Conservation (phyloP, 345 rosid species). For the Acer negundo region DNA sequence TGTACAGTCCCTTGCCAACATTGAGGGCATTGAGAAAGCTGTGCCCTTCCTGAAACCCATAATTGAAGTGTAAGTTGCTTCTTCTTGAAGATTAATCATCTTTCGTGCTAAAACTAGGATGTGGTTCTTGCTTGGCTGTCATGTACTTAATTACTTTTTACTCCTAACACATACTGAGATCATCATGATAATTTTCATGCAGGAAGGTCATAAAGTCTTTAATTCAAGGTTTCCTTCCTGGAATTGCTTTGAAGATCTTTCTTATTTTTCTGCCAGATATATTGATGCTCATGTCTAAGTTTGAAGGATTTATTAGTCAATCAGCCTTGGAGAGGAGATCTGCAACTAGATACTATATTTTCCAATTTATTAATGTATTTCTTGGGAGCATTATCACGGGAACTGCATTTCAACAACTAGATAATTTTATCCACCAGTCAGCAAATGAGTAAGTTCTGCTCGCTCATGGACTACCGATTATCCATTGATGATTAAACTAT, state of each 20-base stretch:
- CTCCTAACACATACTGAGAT: neutral
- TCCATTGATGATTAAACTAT: neutral
- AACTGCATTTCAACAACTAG: constrained; percentile 90
- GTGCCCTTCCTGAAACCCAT: constrained; percentile 74
- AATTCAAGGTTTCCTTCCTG: constrained; percentile 96
- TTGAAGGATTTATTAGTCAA: constrained; percentile 81
- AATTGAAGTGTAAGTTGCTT: constrained; percentile 68
- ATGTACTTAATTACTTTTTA: neutral
- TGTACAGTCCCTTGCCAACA: constrained; percentile 91
- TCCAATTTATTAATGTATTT: constrained; percentile 91
- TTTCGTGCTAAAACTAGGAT: neutral
- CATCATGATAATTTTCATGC: constrained; percentile 24
- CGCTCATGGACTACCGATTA: neutral
- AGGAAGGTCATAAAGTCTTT: constrained; percentile 78
- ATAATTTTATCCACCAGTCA: constrained; percentile 80
- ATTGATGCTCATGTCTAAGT: constrained; percentile 91
- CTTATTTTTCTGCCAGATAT: constrained; percentile 81
- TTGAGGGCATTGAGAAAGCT: constrained; percentile 88
- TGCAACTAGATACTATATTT: constrained; percentile 73
- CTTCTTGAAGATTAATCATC: neutral
- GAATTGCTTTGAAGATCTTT: constrained; percentile 89
- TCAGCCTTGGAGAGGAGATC: constrained; percentile 85
- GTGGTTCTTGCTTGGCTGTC: neutral
- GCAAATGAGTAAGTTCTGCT: constrained; percentile 74
- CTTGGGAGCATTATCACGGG: constrained; percentile 92